Base-by-base conservation (phyloP, 2,329 filamentous ascomycete species). In the Golovinomyces cichoracearum region DNA sequence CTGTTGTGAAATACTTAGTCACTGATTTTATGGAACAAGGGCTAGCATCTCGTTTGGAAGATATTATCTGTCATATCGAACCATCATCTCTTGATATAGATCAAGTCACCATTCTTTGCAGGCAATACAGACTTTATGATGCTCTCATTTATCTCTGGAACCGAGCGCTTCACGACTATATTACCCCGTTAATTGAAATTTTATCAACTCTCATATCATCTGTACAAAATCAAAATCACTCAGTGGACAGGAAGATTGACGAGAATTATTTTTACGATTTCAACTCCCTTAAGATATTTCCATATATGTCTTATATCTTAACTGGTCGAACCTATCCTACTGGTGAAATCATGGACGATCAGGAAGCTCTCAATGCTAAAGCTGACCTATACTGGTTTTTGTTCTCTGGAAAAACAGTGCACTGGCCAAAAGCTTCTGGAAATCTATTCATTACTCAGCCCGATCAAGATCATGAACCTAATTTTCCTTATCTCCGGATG, bases 111-210 rank as follows among this genome's bases (percentile, higher is more conserved):
- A 72, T 73, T 12, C 68, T 98, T 22, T 98, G 90, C 69, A 93
- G 90, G 62, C 80, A 88, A 60, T 78, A 95, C 61, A 76, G 80
- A 54, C 71, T 98, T 3, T 98, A 94, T 59, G 92, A 98, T 63
- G 92, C 90, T 1, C 73, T 94, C 50, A 85, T 92, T 40, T 94
- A 95, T 61, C 82, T 98, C 49, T 98, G 90, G 90, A 95, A 93
- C 52, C 80, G 83, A 62, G 85, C 84, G 2, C 67, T 98, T 25
- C 68, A 70, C 52, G 92, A 98, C 62, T 94, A 92, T 57, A 78
- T 94, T 52, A 92, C 86, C 1, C 88, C 90, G 1, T 68, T 95
- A 50, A 79, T 84, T 55, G 85, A 94, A 52, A 71, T 98, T 1
- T 66, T 93, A 45, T 67, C 73, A 13, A 67, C 94, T n/a, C 61